Conservation (phyloP, 2,329 filamentous ascomycete species). For the Metarhizium sp. region DNA sequence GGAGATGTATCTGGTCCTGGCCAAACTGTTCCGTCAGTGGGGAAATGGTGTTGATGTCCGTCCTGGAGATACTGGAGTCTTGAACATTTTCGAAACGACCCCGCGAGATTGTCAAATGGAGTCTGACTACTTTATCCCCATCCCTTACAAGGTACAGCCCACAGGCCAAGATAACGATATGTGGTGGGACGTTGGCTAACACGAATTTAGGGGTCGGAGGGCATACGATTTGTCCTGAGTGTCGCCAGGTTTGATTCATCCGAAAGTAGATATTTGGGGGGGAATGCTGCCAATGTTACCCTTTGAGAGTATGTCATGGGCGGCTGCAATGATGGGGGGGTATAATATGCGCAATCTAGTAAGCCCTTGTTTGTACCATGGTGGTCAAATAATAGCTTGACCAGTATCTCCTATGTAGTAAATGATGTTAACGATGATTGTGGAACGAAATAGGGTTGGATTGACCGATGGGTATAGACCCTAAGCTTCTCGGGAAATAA, state of each 20-base stretch:
- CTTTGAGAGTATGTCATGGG: no score
- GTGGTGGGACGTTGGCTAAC: neutral
- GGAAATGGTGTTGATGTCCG: constrained; percentile 24
- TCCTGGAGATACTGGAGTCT: constrained; percentile 21
- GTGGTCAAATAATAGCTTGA: neutral
- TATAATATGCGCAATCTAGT: neutral
- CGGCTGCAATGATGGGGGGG: neutral
- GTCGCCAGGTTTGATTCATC: neutral
- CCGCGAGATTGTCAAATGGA: constrained; percentile 25
- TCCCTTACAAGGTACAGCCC: constrained; percentile 24
- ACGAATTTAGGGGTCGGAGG: constrained; percentile 21
- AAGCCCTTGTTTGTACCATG: neutral
- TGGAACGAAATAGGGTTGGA: neutral
- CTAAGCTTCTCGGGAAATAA: neutral
- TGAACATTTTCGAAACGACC: constrained; percentile 26
- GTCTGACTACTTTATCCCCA: constrained; percentile 28
- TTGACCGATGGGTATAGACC: neutral
- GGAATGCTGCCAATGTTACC: no score
- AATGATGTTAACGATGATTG: neutral
- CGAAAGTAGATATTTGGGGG: neutral
- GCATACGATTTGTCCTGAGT: constrained; percentile 23
- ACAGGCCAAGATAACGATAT: neutral
- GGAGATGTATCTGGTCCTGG: constrained; percentile 27
- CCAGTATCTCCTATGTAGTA: neutral
- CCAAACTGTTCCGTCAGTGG: constrained; percentile 28